Percentiles rank a stretch among this genome's conserved stretches.
These are phyloP conservation scores for Suaeda aralocaspica DNA, from an alignment of 148 eudicot species.

Conservation along the genomic window DNA sequence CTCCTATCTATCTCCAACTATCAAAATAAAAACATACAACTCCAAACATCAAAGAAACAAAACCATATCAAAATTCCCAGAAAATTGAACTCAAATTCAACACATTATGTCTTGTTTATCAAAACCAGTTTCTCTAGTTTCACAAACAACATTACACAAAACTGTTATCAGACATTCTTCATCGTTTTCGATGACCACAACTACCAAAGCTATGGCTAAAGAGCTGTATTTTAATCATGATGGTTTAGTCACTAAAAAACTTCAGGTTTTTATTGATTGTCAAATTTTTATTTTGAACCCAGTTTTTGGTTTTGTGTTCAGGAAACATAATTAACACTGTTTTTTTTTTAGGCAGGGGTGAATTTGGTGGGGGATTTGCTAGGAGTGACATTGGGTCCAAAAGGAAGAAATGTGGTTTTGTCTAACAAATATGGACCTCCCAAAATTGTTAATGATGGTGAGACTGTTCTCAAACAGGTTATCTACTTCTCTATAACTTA, in stretches of 20 bases:
- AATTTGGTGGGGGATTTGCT: conserved; percentile 77
- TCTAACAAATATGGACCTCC: conserved; percentile 95
- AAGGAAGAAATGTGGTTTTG: conserved; percentile 92
- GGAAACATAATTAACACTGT: neutral
- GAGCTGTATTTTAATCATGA: conserved; percentile 82
- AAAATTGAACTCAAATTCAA: neutral
- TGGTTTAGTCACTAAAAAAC: conserved; percentile 73
- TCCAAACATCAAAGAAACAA: too few relatives aligned
- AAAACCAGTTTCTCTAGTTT: conserved; percentile 34
- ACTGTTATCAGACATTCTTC: conserved; percentile 17
- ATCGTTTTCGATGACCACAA: conserved; percentile 15
- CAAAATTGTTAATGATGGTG: conserved; percentile 96
- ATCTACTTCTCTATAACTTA: neutral
- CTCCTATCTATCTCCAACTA: too few relatives aligned
- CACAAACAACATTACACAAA: conserved; percentile 27
- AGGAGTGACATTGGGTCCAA: conserved; percentile 93
- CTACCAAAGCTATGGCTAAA: conserved; percentile 58
- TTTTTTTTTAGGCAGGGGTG: conserved; percentile 69
- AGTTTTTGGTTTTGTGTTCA: neutral
- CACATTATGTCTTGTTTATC: conserved; percentile 41
- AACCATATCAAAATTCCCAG: neutral
- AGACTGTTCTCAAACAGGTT: conserved; percentile 91
- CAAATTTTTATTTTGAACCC: neutral
- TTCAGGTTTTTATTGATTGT: conserved; percentile 66
- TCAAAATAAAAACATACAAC: too few relatives aligned